Base-by-base conservation (phyloP, 2,329 filamentous ascomycete genomes). In the Diaporthe australafricana region DNA sequence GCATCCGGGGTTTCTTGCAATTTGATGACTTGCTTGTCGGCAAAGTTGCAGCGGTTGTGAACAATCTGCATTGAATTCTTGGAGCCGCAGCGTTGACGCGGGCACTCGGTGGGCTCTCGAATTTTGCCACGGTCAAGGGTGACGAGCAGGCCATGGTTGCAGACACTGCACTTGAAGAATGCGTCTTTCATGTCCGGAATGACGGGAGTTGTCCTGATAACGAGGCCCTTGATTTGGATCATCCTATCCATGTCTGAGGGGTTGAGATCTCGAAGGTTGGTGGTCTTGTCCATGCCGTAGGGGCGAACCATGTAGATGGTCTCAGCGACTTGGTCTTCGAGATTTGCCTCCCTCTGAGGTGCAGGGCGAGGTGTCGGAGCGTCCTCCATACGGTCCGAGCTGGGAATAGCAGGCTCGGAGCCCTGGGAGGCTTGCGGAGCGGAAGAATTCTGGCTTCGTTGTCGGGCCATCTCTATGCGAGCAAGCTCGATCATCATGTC, bases 181-280 rank as follows among this genome's bases (percentile, higher is more conserved):
- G 96, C 96, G 80, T 98, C 94, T 84, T 97, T 98, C 97, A 99
- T 99, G 78, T 99, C 96, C 0, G 96, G 96, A 75, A 99, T 98
- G 75, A 99, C 94, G 0, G 96, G 95, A 0, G 96, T 98, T 3
- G 96, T 93, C 74, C 96, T 92, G 78, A 99, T 99, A 73, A 99
- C 96, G 20, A 99, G 87, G 56, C 96, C 96, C 83, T 98, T 99
- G 83, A 99, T 92, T 75, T 92, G 94, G 75, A 99, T 92, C 75
- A 99, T 89, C 79, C 97, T 97, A 83, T 99, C 97, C 90, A 98
- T 98, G 79, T 98, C 94, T 88, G 76, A 93, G 5, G 96, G 96
- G 79, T 99, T 97, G 45, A 99, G 87, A 74, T 98, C 96, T 83
- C 96, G 91, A 85, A 99, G 88, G 77, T 99, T 99, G 75, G 95